Evolutionary conservation across 768 basidiomycete genomes (phyloP), one percentile per base, ranked within the genome.

Genomic region (Russula earlei): DNA sequence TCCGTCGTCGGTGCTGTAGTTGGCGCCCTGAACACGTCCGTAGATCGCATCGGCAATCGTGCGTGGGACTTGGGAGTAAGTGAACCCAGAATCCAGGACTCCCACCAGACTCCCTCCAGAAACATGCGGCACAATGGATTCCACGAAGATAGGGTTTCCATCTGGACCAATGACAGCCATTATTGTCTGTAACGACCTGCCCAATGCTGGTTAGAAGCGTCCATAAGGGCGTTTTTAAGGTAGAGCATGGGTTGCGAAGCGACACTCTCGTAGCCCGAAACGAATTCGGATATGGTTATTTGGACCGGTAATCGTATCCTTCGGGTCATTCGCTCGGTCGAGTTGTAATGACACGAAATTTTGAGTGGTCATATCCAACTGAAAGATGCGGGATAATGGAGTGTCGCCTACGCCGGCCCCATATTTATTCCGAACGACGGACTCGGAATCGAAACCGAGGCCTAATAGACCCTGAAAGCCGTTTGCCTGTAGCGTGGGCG

Each of bases 31-130:
- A 10, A 90, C 84, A 37, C 85, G 79, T 11, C 87, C 84, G 63
- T 91, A 91, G 59, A 91, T 88, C 19, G 84, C 84, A 61, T 91
- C 85, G 5, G 86, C 79, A 58, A 89, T 75, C n/a, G 75, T 72
- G 29, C 85, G 82, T 9, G 84, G 84, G 34, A 87, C 84, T 69
- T 88, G 85, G 40, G 84, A 81, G 58, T 80, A 71, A 0, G 83
- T 81, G 66, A 76, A 89, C 49, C 87, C 85, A 41, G 84, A 84
- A 65, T 89, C 85, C 64, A 90, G 74, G 34, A 90, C 82, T 19
- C 80, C 85, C 14, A 88, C 82, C 43, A 83, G 73, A 67, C 83
- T 78, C 45, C 79, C 78, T 49, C 73, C 68, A 0, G 83, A 84
- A 17, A 84, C 84, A 56, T 75, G 77, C 8, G 83, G 84, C 1